These are phyloP conservation scores for Mrakia frigida DNA, from an alignment of 768 basidiomycete species.

Conservation along the genomic window DNA sequence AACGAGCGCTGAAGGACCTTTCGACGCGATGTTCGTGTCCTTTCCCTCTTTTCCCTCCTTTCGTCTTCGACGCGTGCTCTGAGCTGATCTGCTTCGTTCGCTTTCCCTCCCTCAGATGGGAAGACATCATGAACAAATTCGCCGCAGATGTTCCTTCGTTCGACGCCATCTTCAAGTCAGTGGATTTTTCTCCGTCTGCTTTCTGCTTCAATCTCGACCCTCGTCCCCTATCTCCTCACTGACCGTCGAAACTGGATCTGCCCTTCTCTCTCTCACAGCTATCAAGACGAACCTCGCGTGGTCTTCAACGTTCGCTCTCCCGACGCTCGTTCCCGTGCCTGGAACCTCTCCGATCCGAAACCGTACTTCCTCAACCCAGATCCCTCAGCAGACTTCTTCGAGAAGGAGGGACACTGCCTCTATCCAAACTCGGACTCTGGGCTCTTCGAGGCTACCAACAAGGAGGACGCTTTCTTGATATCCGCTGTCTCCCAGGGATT, in stretches of 20 bases:
- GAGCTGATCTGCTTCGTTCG: background rate
- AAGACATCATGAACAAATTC: constrained; percentile 6
- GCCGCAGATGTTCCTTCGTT: background rate
- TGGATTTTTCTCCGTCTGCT: background rate
- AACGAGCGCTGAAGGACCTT: constrained; percentile 2
- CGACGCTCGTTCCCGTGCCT: background rate
- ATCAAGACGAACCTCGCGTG: constrained; percentile 13
- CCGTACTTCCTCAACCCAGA: background rate
- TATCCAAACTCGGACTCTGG: background rate
- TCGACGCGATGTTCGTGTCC: background rate
- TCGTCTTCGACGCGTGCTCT: background rate
- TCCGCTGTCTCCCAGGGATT: background rate
- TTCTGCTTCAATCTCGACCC: background rate
- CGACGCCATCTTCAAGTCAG: constrained; percentile 11
- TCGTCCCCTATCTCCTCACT: background rate
- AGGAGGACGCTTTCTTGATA: constrained; percentile 19
- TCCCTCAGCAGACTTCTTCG: background rate
- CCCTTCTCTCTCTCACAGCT: too few relatives aligned
- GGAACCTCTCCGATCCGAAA: background rate
- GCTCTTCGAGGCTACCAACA: background rate
- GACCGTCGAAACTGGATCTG: too few relatives aligned
- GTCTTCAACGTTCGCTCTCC: constrained; percentile 5
- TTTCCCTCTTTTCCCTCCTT: background rate
- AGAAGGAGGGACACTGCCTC: background rate
- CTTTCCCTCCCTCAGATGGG: background rate